phyloP scores from a whole-genome alignment of 202 grass and related monocot species.

The Panicum hallii region DNA sequence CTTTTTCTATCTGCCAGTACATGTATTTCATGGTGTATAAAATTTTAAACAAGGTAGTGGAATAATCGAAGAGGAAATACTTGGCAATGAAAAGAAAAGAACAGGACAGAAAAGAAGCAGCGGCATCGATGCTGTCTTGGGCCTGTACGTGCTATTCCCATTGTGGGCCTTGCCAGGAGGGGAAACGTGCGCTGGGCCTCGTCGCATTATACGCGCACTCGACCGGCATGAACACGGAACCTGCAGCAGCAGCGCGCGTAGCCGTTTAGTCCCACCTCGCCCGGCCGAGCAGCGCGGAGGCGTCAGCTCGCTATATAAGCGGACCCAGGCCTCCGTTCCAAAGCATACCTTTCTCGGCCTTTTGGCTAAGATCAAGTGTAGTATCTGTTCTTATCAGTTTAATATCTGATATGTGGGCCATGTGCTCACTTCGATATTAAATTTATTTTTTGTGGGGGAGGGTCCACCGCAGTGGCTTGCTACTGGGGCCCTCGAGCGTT shows the following conservation, averaged over 20 bases:
- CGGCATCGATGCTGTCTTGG: no score
- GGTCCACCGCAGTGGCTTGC: conserved; percentile 21
- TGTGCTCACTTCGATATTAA: conserved; percentile 34
- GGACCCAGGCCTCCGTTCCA: rapidly evolving
- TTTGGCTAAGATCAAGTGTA: conserved; percentile 84
- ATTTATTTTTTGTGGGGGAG: conserved; percentile 50
- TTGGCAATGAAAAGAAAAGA: no score
- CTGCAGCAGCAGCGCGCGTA: not conserved
- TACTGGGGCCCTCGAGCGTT: not conserved
- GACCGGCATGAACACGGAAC: no score
- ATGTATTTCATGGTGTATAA: no score
- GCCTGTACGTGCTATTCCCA: no score
- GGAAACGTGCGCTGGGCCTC: no score
- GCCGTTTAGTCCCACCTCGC: conserved; percentile 12
- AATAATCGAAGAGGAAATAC: no score
- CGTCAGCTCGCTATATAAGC: not conserved
- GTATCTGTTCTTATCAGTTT: conserved; percentile 58
- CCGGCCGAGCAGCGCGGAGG: rapidly evolving
- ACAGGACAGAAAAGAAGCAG: no score
- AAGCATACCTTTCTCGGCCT: conserved; percentile 73
- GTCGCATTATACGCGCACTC: no score
- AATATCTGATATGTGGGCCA: conserved; percentile 33
- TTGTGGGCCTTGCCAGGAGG: no score
- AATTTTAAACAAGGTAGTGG: no score
- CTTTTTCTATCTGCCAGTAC: no score